A percentile compares a stretch with the other conserved stretches of the same genome.
phyloP scores from a whole-genome alignment of 2,329 filamentous ascomycete species.

The Dryadomyces quercus-mongolicae region DNA sequence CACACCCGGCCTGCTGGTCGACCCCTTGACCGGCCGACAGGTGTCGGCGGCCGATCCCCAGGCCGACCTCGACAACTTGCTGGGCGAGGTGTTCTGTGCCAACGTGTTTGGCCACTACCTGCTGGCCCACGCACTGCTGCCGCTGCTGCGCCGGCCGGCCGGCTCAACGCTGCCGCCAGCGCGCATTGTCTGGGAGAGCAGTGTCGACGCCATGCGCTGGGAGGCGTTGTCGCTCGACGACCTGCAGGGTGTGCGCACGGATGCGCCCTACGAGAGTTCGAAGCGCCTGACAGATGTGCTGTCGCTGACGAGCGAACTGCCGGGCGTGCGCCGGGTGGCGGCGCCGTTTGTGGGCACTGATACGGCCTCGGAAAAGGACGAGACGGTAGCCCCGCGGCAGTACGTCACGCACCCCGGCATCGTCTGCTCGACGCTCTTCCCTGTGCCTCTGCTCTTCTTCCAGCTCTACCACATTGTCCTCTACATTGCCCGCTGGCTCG shows the following conservation, averaged over 20 bases:
- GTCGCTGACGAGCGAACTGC: slow-evolving; percentile 58
- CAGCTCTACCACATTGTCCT: slow-evolving; percentile 57
- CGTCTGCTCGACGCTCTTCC: slow-evolving; percentile 69
- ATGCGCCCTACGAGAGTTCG: slow-evolving; percentile 66
- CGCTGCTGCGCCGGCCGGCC: slow-evolving; percentile 48
- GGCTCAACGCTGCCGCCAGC: slow-evolving; percentile 26
- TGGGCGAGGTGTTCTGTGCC: slow-evolving; percentile 78
- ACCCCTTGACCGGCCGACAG: slow-evolving; percentile 26
- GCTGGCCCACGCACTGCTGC: slow-evolving; percentile 67
- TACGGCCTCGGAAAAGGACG: slow-evolving; percentile 10
- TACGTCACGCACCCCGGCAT: slow-evolving; percentile 83
- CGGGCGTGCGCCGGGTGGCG: slow-evolving; percentile 46
- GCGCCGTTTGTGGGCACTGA: slow-evolving; percentile 39
- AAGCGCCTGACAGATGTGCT: slow-evolving; percentile 83
- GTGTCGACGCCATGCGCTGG: slow-evolving; percentile 50
- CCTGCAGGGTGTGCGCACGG: slow-evolving; percentile 57
- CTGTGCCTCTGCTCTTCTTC: slow-evolving; percentile 56
- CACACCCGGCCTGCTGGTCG: slow-evolving; percentile 31
- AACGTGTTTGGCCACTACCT: slow-evolving; percentile 96
- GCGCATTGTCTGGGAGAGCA: slow-evolving; percentile 79
- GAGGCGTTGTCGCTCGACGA: slow-evolving; percentile 52
- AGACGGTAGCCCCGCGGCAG: slow-evolving; percentile 39
- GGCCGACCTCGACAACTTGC: slow-evolving; percentile 33
- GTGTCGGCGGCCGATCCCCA: slow-evolving; percentile 20
- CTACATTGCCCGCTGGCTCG: slow-evolving; percentile 61